phyloP scores from a whole-genome alignment of 371 early-diverging fungal species.

The Dipsacomyces acuminosporus region DNA sequence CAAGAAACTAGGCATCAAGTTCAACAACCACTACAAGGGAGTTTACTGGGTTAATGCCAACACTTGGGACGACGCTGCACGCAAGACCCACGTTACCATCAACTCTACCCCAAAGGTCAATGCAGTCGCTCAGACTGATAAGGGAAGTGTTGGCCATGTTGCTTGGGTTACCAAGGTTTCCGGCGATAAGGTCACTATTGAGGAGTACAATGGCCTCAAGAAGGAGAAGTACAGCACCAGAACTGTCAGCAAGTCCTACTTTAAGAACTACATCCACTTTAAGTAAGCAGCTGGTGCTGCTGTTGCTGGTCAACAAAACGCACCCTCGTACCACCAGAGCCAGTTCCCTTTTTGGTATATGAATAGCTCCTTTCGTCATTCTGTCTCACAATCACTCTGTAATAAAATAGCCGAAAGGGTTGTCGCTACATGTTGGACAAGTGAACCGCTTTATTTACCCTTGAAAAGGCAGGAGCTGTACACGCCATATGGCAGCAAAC shows the following conservation, averaged over 20 bases:
- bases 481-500: too few relatives aligned
- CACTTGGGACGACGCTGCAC: not conserved
- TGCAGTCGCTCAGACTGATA: not conserved
- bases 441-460: too few relatives aligned
- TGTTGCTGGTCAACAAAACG: not conserved
- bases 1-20: not conserved
- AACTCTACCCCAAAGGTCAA: not conserved
- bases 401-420: not conserved
- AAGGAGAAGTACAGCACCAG: not conserved
- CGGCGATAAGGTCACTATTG: not conserved
- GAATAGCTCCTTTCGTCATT: too few relatives aligned
- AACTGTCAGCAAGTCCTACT: not conserved
- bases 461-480: too few relatives aligned
- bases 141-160: not conserved
- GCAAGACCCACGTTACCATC: not conserved
- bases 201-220: not conserved
- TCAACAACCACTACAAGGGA: not conserved
- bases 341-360: too few relatives aligned
- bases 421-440: not conserved
- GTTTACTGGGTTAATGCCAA: not conserved
- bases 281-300: not conserved
- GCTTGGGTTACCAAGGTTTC: not conserved
- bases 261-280: conserved; percentile 2
- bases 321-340: too few relatives aligned
- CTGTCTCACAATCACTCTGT: not conserved